Evolutionary conservation across 2,329 filamentous ascomycete species (phyloP).

Genomic region (Pseudocercospora fuligena): DNA sequence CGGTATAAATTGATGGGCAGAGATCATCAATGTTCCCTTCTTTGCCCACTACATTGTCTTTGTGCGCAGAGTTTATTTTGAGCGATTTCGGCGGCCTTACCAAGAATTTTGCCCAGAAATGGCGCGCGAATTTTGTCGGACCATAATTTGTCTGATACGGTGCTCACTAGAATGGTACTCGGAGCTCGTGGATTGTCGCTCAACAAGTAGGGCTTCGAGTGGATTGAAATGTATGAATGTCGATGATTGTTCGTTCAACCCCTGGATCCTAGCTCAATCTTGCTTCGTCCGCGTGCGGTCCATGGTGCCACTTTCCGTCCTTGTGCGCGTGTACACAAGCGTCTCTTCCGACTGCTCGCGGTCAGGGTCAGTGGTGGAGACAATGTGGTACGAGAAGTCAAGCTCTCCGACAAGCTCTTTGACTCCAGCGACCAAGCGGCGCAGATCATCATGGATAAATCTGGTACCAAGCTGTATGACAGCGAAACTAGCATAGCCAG

Average conservation of each 20-base stretch:
- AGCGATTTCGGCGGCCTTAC: not conserved
- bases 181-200: not conserved
- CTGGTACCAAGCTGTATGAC: conserved; percentile 73
- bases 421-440: conserved; percentile 64
- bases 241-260: not conserved
- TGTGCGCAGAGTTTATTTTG: not conserved
- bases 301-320: conserved; percentile 8
- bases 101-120: not conserved
- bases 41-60: not conserved
- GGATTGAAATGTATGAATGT: not conserved
- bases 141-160: not conserved
- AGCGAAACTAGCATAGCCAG: conserved; percentile 75
- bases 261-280: conserved; percentile 20
- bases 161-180: not conserved
- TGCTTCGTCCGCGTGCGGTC: conserved; percentile 22
- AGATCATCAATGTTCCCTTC: conserved; percentile 1
- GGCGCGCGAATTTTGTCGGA: not conserved
- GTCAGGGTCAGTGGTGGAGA: conserved; percentile 39
- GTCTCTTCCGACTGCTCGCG: conserved; percentile 34
- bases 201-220: not conserved
- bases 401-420: conserved; percentile 73
- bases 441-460: conserved; percentile 71
- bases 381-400: conserved; percentile 71
- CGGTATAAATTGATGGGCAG: not conserved
- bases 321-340: conserved; percentile 26